These are phyloP conservation scores for Penicillium griseofulvum DNA, from an alignment of 2,329 filamentous ascomycete species.

Conservation along the genomic window DNA sequence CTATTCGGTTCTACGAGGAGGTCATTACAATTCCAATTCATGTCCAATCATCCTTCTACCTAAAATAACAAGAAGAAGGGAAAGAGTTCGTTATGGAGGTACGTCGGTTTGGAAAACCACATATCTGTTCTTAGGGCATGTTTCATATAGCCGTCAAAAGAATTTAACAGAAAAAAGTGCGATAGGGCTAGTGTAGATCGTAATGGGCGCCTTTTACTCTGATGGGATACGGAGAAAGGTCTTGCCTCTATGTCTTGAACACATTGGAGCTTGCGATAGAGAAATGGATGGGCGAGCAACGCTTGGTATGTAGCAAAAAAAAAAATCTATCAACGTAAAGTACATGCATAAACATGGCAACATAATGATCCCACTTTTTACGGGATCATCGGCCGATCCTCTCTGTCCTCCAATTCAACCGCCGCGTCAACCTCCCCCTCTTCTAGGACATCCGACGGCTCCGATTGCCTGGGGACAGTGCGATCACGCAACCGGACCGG, in stretches of 20 bases:
- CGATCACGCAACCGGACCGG: slow-evolving; percentile 17
- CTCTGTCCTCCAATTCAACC: slow-evolving; percentile 46
- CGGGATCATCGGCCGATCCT: slow-evolving; percentile 14
- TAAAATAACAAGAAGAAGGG: too few relatives aligned
- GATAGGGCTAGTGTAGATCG: neutral
- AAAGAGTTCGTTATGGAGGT: too few relatives aligned
- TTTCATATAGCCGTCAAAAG: too few relatives aligned
- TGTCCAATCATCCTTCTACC: too few relatives aligned
- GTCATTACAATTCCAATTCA: too few relatives aligned
- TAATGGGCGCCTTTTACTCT: neutral
- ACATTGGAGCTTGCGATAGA: neutral
- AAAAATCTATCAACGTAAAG: neutral
- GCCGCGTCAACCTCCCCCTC: slow-evolving; percentile 51
- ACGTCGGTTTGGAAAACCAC: too few relatives aligned
- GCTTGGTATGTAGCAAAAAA: neutral
- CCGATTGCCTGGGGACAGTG: slow-evolving; percentile 16
- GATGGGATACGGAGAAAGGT: neutral
- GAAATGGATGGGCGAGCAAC: neutral
- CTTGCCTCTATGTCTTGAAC: neutral
- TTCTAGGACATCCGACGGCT: slow-evolving; percentile 48
- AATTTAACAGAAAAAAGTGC: neutral
- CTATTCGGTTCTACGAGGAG: too few relatives aligned
- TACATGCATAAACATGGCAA: neutral
- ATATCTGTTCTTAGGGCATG: too few relatives aligned
- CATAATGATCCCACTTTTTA: neutral